Conservation (phyloP, 106 monocot genomes). For the Ottelia alismoides region DNA sequence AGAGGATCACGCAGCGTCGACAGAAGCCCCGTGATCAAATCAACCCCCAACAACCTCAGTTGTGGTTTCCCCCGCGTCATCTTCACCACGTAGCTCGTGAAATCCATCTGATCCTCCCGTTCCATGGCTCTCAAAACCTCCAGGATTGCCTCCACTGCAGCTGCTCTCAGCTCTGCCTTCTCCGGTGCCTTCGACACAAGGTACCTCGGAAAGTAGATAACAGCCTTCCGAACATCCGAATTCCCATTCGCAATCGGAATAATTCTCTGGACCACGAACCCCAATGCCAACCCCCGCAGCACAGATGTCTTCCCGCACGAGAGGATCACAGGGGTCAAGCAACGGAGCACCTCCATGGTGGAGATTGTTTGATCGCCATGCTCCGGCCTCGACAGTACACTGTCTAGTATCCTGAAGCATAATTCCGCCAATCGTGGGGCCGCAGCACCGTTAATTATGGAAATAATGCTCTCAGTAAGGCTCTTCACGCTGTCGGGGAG, state of each 20-base stretch:
- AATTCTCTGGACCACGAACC: conserved; percentile 36
- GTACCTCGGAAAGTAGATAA: conserved; percentile 67
- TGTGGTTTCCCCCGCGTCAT: conserved; percentile 68
- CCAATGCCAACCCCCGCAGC: conserved; percentile 13
- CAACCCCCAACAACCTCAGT: conserved; percentile 58
- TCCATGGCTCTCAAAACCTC: conserved; percentile 53
- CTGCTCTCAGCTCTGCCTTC: conserved; percentile 68
- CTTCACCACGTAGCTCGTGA: conserved; percentile 43
- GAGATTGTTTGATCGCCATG: conserved; percentile 41
- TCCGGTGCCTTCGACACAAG: conserved; percentile 59
- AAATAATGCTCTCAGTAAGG: conserved; percentile 45
- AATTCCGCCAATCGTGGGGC: conserved; percentile 17
- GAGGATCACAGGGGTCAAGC: conserved; percentile 39
- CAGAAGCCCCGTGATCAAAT: conserved; percentile 52
- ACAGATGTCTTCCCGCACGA: conserved; percentile 41
- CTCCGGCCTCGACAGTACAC: conserved; percentile 31
- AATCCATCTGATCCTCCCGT: conserved; percentile 32
- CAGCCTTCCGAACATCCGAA: conserved; percentile 39
- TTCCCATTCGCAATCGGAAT: conserved; percentile 35
- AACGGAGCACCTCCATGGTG: conserved; percentile 33
- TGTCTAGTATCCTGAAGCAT: conserved; percentile 48
- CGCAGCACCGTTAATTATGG: conserved; percentile 15
- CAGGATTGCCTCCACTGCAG: conserved; percentile 56
- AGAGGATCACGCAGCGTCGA: conserved; percentile 40
- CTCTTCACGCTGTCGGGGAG: conserved; percentile 42